These are phyloP conservation scores for Microdochium bolleyi DNA, from an alignment of 2,329 filamentous ascomycete species.

Conservation along the genomic window DNA sequence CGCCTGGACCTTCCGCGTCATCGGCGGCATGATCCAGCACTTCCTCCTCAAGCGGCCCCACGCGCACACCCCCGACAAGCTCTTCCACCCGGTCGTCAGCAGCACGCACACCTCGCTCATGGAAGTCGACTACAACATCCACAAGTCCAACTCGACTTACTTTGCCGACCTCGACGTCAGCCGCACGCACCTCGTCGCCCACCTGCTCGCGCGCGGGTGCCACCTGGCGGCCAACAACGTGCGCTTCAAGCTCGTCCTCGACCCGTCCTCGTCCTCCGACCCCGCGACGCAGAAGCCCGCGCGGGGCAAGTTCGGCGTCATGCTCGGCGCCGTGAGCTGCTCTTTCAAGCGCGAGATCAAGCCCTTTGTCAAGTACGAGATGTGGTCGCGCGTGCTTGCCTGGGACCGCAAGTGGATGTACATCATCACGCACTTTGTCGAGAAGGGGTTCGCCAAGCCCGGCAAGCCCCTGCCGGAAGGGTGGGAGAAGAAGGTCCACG, in stretches of 20 bases:
- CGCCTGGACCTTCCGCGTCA: slow-evolving; percentile 63
- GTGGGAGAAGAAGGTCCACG: slow-evolving; percentile 59
- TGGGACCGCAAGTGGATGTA: slow-evolving; percentile 84
- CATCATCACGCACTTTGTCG: slow-evolving; percentile 66
- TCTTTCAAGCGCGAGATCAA: slow-evolving; percentile 68
- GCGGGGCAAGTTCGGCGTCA: slow-evolving; percentile 49
- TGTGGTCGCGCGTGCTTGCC: slow-evolving; percentile 61
- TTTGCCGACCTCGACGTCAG: slow-evolving; percentile 80
- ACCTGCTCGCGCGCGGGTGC: slow-evolving; percentile 54
- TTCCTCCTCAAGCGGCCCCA: slow-evolving; percentile 39
- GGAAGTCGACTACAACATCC: slow-evolving; percentile 81
- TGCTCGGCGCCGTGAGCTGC: slow-evolving; percentile 66
- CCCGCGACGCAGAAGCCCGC: slow-evolving; percentile 28
- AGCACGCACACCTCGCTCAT: slow-evolving; percentile 59
- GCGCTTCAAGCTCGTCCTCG: slow-evolving; percentile 38
- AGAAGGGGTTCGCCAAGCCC: slow-evolving; percentile 49
- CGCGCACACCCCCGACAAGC: slow-evolving; percentile 48
- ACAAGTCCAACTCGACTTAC: slow-evolving; percentile 81
- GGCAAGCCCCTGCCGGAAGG: slow-evolving; percentile 24
- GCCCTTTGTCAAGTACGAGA: slow-evolving; percentile 61
- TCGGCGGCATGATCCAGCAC: slow-evolving; percentile 49
- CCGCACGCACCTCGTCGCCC: slow-evolving; percentile 71
- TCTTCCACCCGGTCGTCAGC: slow-evolving; percentile 67
- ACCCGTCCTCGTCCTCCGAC: slow-evolving; percentile 39
- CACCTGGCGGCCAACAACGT: slow-evolving; percentile 40